phyloP scores from a whole-genome alignment of 2,329 filamentous ascomycete genomes.

The Incumbomyces lentus region DNA sequence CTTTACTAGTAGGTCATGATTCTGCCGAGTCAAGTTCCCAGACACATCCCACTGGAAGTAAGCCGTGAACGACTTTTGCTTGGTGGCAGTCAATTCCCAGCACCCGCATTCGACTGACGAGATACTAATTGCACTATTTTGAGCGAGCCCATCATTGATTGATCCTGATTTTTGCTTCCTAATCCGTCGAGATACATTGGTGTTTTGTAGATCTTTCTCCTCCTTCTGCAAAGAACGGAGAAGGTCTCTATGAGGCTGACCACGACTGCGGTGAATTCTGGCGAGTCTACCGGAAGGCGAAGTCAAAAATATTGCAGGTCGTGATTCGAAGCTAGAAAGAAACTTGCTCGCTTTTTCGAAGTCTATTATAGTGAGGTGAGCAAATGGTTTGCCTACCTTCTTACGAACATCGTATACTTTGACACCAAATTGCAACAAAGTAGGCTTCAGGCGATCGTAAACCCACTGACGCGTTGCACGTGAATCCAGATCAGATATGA shows the following conservation, averaged over 20 bases:
- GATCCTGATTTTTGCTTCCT: constrained; percentile 19
- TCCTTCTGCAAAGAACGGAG: constrained; percentile 16
- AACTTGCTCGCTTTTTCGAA: constrained; percentile 33
- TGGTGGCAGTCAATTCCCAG: constrained; percentile 37
- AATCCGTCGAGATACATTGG: not conserved
- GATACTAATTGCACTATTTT: constrained; percentile 29
- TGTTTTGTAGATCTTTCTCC: not conserved
- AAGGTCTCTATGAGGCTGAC: constrained; percentile 27
- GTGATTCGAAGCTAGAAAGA: constrained; percentile 25
- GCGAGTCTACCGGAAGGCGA: constrained; percentile 16
- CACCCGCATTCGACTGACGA: constrained; percentile 32
- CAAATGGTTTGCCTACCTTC: constrained; percentile 30
- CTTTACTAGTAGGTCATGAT: constrained; percentile 7
- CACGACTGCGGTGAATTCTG: constrained; percentile 27
- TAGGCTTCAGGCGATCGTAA: constrained; percentile 29
- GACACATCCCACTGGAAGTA: constrained; percentile 34
- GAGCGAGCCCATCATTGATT: constrained; percentile 26
- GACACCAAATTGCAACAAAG: constrained; percentile 31
- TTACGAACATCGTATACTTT: constrained; percentile 37
- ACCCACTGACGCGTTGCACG: constrained; percentile 35
- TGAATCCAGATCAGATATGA: constrained; percentile 33
- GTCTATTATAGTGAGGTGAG: constrained; percentile 38
- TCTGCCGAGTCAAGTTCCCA: not conserved
- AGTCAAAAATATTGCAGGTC: constrained; percentile 10
- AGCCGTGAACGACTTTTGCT: constrained; percentile 41